Base-by-base conservation (phyloP, 129 eudicot species). In the Dittrichia graveolens region DNA sequence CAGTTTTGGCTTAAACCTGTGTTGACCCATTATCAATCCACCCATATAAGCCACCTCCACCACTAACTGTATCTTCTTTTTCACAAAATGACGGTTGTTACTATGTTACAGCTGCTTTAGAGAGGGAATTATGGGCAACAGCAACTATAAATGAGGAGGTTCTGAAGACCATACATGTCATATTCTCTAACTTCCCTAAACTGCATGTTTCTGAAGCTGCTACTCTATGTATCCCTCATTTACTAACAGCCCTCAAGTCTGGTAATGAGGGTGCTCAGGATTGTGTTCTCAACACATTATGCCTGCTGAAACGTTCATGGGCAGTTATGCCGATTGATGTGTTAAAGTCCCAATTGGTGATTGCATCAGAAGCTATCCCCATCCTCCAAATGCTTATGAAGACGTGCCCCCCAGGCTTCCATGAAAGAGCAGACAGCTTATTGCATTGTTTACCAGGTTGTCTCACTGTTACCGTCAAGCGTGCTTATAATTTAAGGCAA, bases 391-490 rank as follows among this genome's bases (percentile, higher is more conserved):
- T 75, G 95, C 87, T 87, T 50, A 57, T 91, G 82, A 85, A 85
- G 69, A 85, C 86, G 11, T 85, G 97, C 67, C 97, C 95, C 19
- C 91, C 91, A 14, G 78, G 85, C 70, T 85, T 87, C 65, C 90
- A 82, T 37, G 97, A 91, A 7, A 87, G 91, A 76, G 83, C 88
- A 54, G 89, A 83, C n/a, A 84, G 79, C 86, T 78, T 91, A 44
- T 80, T 91, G 88, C 84, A 80, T 69, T 68, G 91, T 67, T 84
- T 91, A 64, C 97, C 97, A 4, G 97, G 97, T 67, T 87, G 91
- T 70, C 77, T 91, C 72, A 87, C 91, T 18, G 89, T 91, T 71
- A 77, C 89, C n/a, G 45, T 91, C 57, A 79, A 83, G 31, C 88
- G 97, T 61, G 97, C 86, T 12, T 82, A 78, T 66, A 87, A 87